These are phyloP conservation scores for Leccinum boreale DNA, from an alignment of 768 basidiomycete species.

Conservation along the genomic window DNA sequence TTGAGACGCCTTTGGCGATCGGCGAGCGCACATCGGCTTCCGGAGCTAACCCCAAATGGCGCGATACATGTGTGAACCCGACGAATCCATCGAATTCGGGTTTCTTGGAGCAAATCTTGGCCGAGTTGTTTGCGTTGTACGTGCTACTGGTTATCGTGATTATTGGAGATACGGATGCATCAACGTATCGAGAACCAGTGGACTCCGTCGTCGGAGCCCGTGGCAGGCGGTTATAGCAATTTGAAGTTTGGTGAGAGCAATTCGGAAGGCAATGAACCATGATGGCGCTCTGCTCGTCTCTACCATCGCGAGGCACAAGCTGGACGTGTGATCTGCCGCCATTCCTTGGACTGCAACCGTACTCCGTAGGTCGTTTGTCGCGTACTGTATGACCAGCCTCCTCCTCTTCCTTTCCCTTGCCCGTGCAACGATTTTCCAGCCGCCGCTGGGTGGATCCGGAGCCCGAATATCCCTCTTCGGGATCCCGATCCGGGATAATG, in stretches of 20 bases:
- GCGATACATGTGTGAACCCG: slow-evolving; percentile 15
- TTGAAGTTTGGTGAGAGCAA: slow-evolving; percentile 18
- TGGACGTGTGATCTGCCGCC: slow-evolving; percentile 23
- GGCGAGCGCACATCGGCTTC: slow-evolving; percentile 31
- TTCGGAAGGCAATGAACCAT: slow-evolving; percentile 16
- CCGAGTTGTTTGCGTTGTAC: neutral
- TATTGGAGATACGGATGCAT: slow-evolving; percentile 28
- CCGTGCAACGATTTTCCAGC: neutral
- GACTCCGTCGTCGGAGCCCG: neutral
- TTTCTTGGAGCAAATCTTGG: neutral
- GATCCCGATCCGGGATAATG: slow-evolving; percentile 4
- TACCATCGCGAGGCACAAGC: slow-evolving; percentile 14
- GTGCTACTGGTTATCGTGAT: slow-evolving; percentile 1
- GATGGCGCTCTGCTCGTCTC: slow-evolving; percentile 9
- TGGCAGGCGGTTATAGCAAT: slow-evolving; percentile 1
- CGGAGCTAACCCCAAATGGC: slow-evolving; percentile 1
- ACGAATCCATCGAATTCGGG: slow-evolving; percentile 1
- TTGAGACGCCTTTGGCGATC: slow-evolving; percentile 19
- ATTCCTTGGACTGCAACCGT: neutral
- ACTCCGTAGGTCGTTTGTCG: neutral
- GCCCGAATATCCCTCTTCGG: neutral
- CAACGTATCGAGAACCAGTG: slow-evolving; percentile 20
- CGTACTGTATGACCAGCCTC: neutral
- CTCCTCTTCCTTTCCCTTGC: slow-evolving; percentile 1
- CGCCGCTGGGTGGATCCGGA: neutral